Percentiles rank a stretch among this genome's conserved stretches.
Evolutionary conservation across 768 basidiomycete genomes (phyloP).

Genomic region (Punctularia strigosozonata): DNA sequence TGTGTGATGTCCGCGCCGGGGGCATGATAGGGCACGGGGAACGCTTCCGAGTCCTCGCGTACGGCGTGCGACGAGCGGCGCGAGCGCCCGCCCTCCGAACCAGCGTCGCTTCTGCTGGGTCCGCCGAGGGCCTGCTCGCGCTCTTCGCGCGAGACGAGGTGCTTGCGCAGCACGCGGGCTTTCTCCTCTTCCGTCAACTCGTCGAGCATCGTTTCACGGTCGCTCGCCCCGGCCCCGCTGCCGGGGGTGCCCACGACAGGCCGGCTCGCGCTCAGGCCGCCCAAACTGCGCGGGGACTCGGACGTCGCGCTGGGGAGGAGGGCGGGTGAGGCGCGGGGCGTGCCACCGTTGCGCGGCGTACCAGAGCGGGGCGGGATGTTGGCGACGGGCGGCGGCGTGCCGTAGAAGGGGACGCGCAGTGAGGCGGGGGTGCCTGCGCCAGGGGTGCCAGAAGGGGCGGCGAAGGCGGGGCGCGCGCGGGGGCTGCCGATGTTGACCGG

Average conservation of each 20-base stretch:
- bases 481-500: too few relatives aligned
- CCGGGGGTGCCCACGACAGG: conserved; percentile 17
- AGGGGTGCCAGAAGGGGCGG: too few relatives aligned
- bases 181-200: conserved; percentile 75
- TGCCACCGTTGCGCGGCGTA: too few relatives aligned
- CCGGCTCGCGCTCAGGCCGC: conserved; percentile 27
- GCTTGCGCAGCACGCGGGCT: conserved; percentile 64
- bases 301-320: too few relatives aligned
- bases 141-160: conserved; percentile 70
- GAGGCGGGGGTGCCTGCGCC: too few relatives aligned
- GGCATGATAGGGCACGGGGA: conserved; percentile 82
- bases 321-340: too few relatives aligned
- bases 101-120: conserved; percentile 14
- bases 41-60: conserved; percentile 50
- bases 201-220: conserved; percentile 40
- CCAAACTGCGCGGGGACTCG: conserved; percentile 2
- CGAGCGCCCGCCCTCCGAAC: conserved; percentile 1
- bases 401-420: too few relatives aligned
- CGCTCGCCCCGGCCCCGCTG: conserved; percentile 18
- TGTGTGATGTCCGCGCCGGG: conserved; percentile 93
- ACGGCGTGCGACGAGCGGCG: conserved; percentile 17
- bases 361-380: too few relatives aligned
- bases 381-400: too few relatives aligned
- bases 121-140: conserved; percentile 23
- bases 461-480: too few relatives aligned